A percentile compares a stretch with the other conserved stretches of the same genome.
Conservation (phyloP, 2,329 filamentous ascomycete species). For the Aspergillus sp. region DNA sequence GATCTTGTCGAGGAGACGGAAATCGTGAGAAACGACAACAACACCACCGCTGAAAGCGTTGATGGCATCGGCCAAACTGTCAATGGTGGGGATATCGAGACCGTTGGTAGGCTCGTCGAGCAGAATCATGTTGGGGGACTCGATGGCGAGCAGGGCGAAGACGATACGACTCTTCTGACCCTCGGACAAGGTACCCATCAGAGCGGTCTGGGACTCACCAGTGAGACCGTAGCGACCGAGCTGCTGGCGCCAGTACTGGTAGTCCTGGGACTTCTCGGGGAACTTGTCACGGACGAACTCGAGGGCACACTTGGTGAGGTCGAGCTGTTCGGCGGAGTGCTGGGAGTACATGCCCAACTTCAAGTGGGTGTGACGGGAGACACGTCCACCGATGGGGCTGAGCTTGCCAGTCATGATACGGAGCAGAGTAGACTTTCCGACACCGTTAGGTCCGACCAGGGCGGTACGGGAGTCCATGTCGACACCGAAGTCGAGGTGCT, state of each 20-base stretch:
- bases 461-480: constrained; percentile 99
- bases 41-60: constrained; percentile 95
- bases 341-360: constrained; percentile 98
- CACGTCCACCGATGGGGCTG: constrained; percentile 72
- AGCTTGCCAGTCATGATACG: constrained; percentile 96
- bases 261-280: constrained; percentile 81
- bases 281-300: constrained; percentile 99
- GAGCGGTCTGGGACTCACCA: constrained; percentile 88
- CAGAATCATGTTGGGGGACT: constrained; percentile 93
- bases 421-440: constrained; percentile 95
- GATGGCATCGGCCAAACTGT: constrained; percentile 95
- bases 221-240: constrained; percentile 90
- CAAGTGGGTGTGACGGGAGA: constrained; percentile 92
- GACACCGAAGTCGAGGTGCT: constrained; percentile 94
- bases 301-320: constrained; percentile 93
- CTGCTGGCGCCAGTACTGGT: constrained; percentile 99
- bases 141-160: constrained; percentile 92
- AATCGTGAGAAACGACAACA: constrained; percentile 97
- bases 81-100: constrained; percentile 97
- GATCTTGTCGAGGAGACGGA: constrained; percentile 98
- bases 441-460: constrained; percentile 96
- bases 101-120: constrained; percentile 99
- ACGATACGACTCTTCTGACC: constrained; percentile 98
- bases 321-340: constrained; percentile 97
- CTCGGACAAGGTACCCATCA: constrained; percentile 97